Conservation (phyloP, 129 eudicot genomes). For the Silybum marianum region DNA sequence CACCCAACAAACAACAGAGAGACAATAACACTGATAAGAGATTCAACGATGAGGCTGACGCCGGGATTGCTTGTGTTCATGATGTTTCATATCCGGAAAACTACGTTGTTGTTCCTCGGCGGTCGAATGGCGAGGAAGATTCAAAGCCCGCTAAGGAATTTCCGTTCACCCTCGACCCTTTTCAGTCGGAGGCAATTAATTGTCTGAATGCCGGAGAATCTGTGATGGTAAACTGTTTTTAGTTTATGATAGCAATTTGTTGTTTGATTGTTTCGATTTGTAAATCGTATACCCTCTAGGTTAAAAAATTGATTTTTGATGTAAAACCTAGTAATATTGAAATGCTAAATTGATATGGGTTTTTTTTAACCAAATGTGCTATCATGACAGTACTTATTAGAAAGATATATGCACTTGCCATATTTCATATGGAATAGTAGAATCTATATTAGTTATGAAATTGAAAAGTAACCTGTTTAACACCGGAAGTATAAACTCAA, state of each 20-base stretch:
- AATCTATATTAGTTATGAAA: slow-evolving; percentile 2
- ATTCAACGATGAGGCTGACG: slow-evolving; percentile 38
- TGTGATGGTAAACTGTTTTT: slow-evolving; percentile 72
- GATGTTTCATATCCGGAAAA: slow-evolving; percentile 84
- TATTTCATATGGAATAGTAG: neutral
- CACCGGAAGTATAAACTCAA: neutral
- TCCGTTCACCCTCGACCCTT: slow-evolving; percentile 84
- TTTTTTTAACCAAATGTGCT: neutral
- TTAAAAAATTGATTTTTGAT: neutral
- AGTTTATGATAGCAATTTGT: neutral
- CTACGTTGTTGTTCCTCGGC: slow-evolving; percentile 39
- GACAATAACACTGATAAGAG: slow-evolving; percentile 20
- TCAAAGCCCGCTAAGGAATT: slow-evolving; percentile 83
- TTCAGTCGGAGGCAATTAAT: slow-evolving; percentile 83
- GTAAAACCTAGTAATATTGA: neutral
- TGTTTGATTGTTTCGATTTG: neutral
- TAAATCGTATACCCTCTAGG: neutral
- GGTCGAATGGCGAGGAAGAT: slow-evolving; percentile 36
- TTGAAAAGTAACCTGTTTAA: neutral
- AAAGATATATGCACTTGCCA: neutral
- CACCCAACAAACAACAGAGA: slow-evolving; percentile 50
- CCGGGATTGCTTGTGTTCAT: slow-evolving; percentile 73
- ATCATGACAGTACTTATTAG: neutral
- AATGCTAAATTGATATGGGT: neutral
- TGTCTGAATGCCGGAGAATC: slow-evolving; percentile 91